Percentiles rank a stretch among this genome's conserved stretches.
phyloP scores from a whole-genome alignment of 164 flowering plant genomes.

The Taxillus chinensis region DNA sequence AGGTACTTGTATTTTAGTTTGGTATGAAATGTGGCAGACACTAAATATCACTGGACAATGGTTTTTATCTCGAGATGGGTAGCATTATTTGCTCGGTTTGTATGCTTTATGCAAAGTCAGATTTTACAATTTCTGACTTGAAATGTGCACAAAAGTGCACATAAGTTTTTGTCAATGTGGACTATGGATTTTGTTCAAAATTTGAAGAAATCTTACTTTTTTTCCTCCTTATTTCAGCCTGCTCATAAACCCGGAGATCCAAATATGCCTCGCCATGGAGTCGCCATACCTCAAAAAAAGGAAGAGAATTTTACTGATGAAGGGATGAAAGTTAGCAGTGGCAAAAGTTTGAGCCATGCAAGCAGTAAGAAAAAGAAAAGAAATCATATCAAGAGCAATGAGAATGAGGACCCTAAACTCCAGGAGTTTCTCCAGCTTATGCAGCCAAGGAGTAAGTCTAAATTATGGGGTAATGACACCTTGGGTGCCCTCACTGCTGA shows the following conservation, averaged over 20 bases:
- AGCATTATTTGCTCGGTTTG: too few relatives aligned
- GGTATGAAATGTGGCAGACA: too few relatives aligned
- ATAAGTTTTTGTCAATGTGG: too few relatives aligned
- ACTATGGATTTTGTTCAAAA: too few relatives aligned
- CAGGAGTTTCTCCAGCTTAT: slow-evolving; percentile 79
- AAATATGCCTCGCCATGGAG: slow-evolving; percentile 87
- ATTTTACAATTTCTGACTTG: too few relatives aligned
- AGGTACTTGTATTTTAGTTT: too few relatives aligned
- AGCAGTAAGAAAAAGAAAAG: slow-evolving; percentile 23
- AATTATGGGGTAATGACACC: slow-evolving; percentile 91
- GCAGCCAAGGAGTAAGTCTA: slow-evolving; percentile 69
- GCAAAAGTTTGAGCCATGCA: slow-evolving; percentile 11
- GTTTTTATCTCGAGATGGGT: too few relatives aligned
- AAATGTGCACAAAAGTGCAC: too few relatives aligned
- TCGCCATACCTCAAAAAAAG: slow-evolving; percentile 49
- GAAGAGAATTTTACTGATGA: slow-evolving; percentile 22
- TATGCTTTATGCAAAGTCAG: too few relatives aligned
- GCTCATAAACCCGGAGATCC: slow-evolving; percentile 86
- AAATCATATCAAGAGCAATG: slow-evolving; percentile 18
- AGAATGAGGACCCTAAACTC: slow-evolving; percentile 52
- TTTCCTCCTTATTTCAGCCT: slow-evolving; percentile 26
- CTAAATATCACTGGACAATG: too few relatives aligned
- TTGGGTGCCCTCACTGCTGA: slow-evolving; percentile 21
- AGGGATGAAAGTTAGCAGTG: slow-evolving; percentile 12
- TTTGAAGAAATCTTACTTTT: too few relatives aligned